Conservation (phyloP, 768 basidiomycete genomes). For the Phanerodontia chrysosporium region DNA sequence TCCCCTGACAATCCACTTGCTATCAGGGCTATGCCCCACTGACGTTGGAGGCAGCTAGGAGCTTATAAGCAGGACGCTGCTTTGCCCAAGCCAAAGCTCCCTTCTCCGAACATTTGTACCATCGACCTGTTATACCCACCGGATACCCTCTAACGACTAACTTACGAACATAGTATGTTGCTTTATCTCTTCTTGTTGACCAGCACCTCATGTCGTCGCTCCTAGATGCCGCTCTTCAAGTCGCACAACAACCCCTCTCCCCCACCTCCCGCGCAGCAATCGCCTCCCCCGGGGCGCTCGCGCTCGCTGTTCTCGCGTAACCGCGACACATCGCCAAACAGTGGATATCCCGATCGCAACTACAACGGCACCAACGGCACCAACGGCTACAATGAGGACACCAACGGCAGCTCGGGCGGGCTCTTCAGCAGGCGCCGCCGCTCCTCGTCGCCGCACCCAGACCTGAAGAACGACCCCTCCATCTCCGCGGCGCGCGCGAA, state of each 20-base stretch:
- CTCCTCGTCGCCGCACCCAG: slow-evolving; percentile 18
- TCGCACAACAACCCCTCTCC: slow-evolving; percentile 13
- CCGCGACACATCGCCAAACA: not conserved
- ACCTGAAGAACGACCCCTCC: slow-evolving; percentile 36
- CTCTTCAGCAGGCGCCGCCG: slow-evolving; percentile 24
- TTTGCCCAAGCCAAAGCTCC: not conserved
- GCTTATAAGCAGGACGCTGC: not conserved
- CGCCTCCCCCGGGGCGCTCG: slow-evolving; percentile 15
- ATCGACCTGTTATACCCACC: not conserved
- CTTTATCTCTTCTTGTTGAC: not conserved
- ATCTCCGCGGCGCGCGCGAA: slow-evolving; percentile 47
- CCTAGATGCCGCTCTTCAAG: slow-evolving; percentile 26
- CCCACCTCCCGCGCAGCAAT: slow-evolving; percentile 14
- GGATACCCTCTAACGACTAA: not conserved
- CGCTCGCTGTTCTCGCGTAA: slow-evolving; percentile 24
- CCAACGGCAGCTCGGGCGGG: slow-evolving; percentile 14
- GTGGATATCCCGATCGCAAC: too few relatives aligned
- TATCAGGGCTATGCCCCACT: not conserved
- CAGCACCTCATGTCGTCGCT: not conserved
- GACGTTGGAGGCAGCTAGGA: not conserved
- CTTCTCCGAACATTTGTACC: not conserved
- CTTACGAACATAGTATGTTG: not conserved
- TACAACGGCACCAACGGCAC: slow-evolving; percentile 10
- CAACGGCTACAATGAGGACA: slow-evolving; percentile 9
- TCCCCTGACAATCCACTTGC: not conserved